These are phyloP conservation scores for Macadamia tetraphylla DNA, from an alignment of 164 flowering plant genomes.

Conservation along the genomic window DNA sequence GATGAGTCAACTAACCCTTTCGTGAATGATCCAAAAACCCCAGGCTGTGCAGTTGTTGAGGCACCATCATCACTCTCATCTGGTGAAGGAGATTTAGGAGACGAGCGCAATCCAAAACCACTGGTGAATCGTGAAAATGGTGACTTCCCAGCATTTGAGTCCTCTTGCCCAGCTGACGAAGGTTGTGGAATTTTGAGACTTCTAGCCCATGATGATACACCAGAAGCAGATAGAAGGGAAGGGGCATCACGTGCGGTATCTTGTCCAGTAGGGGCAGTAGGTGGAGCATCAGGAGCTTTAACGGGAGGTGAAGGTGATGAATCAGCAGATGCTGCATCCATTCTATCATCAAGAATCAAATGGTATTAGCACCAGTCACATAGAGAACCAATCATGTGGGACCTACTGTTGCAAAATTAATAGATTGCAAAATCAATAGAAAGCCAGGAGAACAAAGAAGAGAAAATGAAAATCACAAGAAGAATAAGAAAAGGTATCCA, in stretches of 20 bases:
- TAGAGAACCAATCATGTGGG: constrained; percentile 1
- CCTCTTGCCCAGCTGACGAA: constrained; percentile 35
- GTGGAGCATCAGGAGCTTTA: constrained; percentile 27
- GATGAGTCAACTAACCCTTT: constrained; percentile 92
- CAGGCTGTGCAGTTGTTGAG: constrained; percentile 44
- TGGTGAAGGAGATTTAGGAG: constrained; percentile 60
- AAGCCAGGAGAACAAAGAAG: too few species aligned
- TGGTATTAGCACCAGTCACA: neutral
- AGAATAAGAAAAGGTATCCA: too few species aligned
- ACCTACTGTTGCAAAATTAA: neutral
- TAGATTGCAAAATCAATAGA: too few species aligned
- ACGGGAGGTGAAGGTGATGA: constrained; percentile 24
- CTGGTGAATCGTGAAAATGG: constrained; percentile 75
- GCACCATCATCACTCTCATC: constrained; percentile 40
- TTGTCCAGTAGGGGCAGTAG: constrained; percentile 26
- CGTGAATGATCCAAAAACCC: constrained; percentile 72
- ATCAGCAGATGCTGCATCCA: constrained; percentile 46
- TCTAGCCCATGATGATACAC: constrained; percentile 79
- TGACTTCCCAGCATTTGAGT: constrained; percentile 56
- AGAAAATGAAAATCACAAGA: too few species aligned
- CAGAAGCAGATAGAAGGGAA: constrained; percentile 53
- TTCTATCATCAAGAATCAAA: constrained; percentile 14
- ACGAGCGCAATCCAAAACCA: constrained; percentile 67
- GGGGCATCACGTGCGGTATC: constrained; percentile 40
- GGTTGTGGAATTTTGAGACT: constrained; percentile 72